Conservation (phyloP, 108 stramenopile genomes). For the Halocafeteria seosinensis region DNA sequence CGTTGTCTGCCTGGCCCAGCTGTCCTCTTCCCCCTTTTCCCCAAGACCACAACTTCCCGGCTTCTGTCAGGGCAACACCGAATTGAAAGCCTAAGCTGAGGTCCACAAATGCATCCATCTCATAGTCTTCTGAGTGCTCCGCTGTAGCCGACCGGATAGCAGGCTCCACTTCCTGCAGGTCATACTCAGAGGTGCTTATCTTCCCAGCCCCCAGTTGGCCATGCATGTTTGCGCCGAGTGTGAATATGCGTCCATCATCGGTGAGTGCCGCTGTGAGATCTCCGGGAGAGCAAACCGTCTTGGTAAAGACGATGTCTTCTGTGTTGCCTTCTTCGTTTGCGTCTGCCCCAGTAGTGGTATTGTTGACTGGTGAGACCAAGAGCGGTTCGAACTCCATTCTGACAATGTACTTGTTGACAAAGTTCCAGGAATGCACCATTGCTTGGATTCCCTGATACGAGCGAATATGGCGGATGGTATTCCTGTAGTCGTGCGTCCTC, state of each 20-base stretch:
- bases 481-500: neutral
- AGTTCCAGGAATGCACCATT: neutral
- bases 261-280: neutral
- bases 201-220: neutral
- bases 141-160: neutral
- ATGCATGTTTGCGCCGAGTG: neutral
- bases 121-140: neutral
- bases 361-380: neutral
- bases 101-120: neutral
- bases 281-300: neutral
- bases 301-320: neutral
- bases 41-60: neutral
- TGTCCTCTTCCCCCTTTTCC: neutral
- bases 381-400: neutral
- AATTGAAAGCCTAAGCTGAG: neutral
- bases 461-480: neutral
- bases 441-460: neutral
- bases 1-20: neutral
- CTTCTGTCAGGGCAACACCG: neutral
- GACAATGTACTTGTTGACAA: neutral
- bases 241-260: neutral
- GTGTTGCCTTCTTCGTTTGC: too few species aligned
- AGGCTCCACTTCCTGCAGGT: neutral
- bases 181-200: neutral
- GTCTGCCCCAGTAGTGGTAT: too few species aligned